A percentile compares a stretch with the other conserved stretches of the same genome.
phyloP scores from a whole-genome alignment of 306 rosid species.

The Fragaria vesca region DNA sequence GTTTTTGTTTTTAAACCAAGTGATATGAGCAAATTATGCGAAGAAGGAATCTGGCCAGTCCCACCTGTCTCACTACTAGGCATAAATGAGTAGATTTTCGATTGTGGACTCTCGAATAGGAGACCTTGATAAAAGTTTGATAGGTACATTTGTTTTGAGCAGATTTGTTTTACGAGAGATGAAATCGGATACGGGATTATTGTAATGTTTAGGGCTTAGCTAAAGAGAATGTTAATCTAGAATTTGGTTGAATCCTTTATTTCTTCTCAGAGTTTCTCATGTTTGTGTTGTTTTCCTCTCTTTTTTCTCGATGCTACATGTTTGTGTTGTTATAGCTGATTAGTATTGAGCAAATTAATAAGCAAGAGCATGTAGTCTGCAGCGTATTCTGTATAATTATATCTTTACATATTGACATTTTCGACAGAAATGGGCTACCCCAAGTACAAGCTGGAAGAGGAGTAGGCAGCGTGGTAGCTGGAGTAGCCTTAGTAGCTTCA shows the following conservation, averaged over 20 bases:
- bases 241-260: neutral
- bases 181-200: neutral
- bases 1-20: no score
- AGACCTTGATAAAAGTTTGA: slow-evolving; percentile 3
- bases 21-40: no score
- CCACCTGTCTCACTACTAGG: no score
- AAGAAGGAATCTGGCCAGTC: no score
- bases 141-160: neutral
- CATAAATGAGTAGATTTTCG: no score
- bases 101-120: neutral
- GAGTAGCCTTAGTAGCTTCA: slow-evolving; percentile 11
- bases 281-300: neutral
- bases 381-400: neutral
- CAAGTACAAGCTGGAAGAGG: slow-evolving; percentile 47
- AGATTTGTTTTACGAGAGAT: neutral
- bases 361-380: slow-evolving; percentile 22
- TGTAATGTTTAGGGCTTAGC: neutral
- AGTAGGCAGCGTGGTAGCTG: slow-evolving; percentile 24
- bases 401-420: slow-evolving; percentile 10
- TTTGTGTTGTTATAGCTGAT: neutral
- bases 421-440: slow-evolving; percentile 55
- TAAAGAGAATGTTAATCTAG: neutral
- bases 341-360: neutral
- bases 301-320: neutral
- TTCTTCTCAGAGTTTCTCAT: no score